A percentile compares a stretch with the other conserved stretches of the same genome.
Evolutionary conservation across 352 stramenopile genomes (phyloP).

Genomic region (Pythium insidiosum): DNA sequence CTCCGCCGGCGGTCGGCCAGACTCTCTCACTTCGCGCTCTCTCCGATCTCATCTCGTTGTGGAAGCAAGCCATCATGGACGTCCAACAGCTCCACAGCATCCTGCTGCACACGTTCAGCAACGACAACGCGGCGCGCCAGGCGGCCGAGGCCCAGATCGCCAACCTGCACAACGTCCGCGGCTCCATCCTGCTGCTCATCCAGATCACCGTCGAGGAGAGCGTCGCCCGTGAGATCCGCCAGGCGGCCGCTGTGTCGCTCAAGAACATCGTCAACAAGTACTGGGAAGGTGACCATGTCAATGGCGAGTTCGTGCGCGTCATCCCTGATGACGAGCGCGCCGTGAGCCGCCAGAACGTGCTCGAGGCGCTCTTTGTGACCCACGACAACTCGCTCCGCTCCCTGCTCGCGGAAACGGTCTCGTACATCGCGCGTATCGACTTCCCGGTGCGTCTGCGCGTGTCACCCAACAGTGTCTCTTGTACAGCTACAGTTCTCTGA

Average conservation of each 20-base stretch:
- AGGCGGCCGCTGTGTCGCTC: conserved; percentile 91
- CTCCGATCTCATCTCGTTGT: too few species aligned
- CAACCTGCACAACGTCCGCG: conserved; percentile 67
- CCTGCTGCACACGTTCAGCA: conserved; percentile 82
- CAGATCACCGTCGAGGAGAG: conserved; percentile 69
- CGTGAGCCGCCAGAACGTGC: conserved; percentile 57
- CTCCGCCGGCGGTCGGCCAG: background rate
- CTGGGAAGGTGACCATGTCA: conserved; percentile 84
- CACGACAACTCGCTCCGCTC: conserved; percentile 86
- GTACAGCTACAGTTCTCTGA: background rate
- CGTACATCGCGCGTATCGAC: conserved; percentile 92
- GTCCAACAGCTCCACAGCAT: conserved; percentile 85
- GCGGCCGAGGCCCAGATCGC: conserved; percentile 65
- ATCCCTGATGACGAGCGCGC: conserved; percentile 62
- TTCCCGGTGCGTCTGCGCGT: conserved; percentile 72
- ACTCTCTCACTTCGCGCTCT: too few species aligned
- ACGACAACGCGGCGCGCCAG: conserved; percentile 60
- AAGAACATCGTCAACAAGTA: conserved; percentile 96
- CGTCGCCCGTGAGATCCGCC: conserved; percentile 80
- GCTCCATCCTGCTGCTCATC: conserved; percentile 70
- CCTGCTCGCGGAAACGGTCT: conserved; percentile 92
- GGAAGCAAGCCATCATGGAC: conserved; percentile 52
- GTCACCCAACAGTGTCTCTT: background rate
- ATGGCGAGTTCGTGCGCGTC: conserved; percentile 62
- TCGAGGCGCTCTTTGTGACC: conserved; percentile 82